A percentile compares a stretch with the other conserved stretches of the same genome.
Evolutionary conservation across 2,329 filamentous ascomycete genomes (phyloP).

Genomic region (Diaporthe vaccinii): DNA sequence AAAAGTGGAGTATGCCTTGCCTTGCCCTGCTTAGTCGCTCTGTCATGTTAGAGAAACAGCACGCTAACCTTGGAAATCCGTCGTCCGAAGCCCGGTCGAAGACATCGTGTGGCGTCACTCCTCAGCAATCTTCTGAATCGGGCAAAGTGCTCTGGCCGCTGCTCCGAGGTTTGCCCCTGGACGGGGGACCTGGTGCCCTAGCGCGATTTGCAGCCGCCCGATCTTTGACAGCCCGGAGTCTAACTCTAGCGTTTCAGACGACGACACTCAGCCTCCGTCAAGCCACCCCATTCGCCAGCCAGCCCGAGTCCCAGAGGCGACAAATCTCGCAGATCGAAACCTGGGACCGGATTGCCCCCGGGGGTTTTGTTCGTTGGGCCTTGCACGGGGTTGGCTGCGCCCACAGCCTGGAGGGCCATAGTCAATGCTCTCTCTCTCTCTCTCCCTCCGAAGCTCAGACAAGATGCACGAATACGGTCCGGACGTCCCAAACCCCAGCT

Average conservation of each 20-base stretch:
- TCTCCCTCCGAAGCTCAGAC: neutral
- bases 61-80: neutral
- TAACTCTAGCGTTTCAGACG: slow-evolving; percentile 29
- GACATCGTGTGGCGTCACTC: slow-evolving; percentile 19
- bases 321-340: slow-evolving; percentile 4
- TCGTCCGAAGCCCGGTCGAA: slow-evolving; percentile 14
- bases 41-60: slow-evolving; percentile 7
- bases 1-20: slow-evolving; percentile 4
- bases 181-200: neutral
- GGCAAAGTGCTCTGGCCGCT: neutral
- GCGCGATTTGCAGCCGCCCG: slow-evolving; percentile 11
- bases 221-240: slow-evolving; percentile 21
- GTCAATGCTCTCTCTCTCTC: neutral
- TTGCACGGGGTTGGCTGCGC: neutral
- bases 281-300: slow-evolving; percentile 17
- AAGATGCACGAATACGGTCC: slow-evolving; percentile 24
- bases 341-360: slow-evolving; percentile 10
- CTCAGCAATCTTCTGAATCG: neutral
- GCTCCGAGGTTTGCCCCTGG: neutral
- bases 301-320: neutral
- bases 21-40: neutral
- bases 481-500: neutral
- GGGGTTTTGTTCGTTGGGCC: neutral
- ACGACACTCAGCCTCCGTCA: slow-evolving; percentile 17
- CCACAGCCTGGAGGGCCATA: neutral